Base-by-base conservation (phyloP, 371 early-diverging fungal genomes). In the Mycotypha africana region DNA sequence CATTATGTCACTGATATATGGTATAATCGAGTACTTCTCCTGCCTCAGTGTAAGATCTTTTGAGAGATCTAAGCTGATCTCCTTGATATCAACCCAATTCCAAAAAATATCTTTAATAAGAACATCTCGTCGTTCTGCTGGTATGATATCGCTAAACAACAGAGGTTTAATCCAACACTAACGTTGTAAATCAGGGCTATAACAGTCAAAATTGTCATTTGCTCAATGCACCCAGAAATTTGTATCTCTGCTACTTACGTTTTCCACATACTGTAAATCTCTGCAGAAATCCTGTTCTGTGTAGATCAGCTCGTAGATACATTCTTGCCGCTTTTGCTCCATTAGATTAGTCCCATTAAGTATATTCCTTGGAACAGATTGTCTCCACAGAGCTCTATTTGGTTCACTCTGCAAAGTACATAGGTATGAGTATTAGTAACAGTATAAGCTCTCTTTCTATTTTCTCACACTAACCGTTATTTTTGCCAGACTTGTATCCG, bases 61-160 rank as follows among this genome's bases (percentile, higher is more conserved):
- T 7, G 81, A 73, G 4, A 96, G 62, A 47, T 70, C 76, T 12
- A 74, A 26, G 61, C 90, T 93, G 50, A 89, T 80, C 5, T 66
- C 64, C 48, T 85, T 72, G 26, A 96, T 73, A 24, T 89, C 88
- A 42, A 64, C 56, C 34, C 91, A 66, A 53, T 96, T 96, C 63
- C 78, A 83, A 60, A 96, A 95, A 14, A 94, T 91, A 39, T 79
- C 74, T 34, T 80, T 69, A 31, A 93, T 79, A 64, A 96, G 92
- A 3, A 69, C 49, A 20, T 85, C 79, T 35, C 84, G 66, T 12
- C 82, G 59, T 14, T 72, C 75, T 9, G 62, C 55, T 1, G 80
- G 78, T 38, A 96, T 81, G 20, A 92, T 78, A 47, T 88, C 82
- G 36, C 59, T 49, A 26, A 70, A 65, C 34, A 74, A 66, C 22